Base-by-base conservation (phyloP, 176 grass and related monocot species). In the Phoenix roebelenii region DNA sequence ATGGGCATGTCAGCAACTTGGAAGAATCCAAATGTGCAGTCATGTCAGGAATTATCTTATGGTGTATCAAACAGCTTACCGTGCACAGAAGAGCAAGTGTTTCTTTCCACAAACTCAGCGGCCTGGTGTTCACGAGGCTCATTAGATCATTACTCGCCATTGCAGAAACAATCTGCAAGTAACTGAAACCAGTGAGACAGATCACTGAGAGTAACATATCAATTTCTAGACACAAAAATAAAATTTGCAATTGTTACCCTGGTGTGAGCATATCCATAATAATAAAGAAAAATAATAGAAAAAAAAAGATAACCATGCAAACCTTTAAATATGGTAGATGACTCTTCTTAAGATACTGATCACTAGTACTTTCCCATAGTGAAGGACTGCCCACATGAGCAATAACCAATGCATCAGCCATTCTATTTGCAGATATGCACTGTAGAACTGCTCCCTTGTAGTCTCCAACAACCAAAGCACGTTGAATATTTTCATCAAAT, bases 401-500 rank as follows among this genome's bases (percentile, higher is more conserved):
- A 76, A 92, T 98, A 69, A 98, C 93, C 58, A 98, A 79, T 83
- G 93, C 87, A 92, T 98, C 93, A 77, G 93, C 93, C 84, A 98
- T 98, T 66, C 84, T 85, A 66, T 98, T 98, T 49, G 81, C 87
- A 73, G 70, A 65, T 78, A 88, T 77, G 69, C 93, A 98, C 66
- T 81, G 75, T 32, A 76, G 65, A 75, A 92, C 84, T 56, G 93
- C 93, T 18, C 83, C 87, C 75, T 81, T 98, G 61, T 98, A 98
- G 76, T 98, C 87, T 60, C 93, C 93, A 56, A 98, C 87, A 56
- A 98, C 81, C 73, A 98, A 72, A 77, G 93, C 87, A 77, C 80
- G 78, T 72, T 98, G 87, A 76, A 98, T 88, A 49, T 78, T 92
- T 64, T 78, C 85, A 67, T 98, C 93, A 72, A 83, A 30, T 57